Evolutionary conservation across 2,329 filamentous ascomycete species (phyloP).

Genomic region (Cytospora schulzeri): DNA sequence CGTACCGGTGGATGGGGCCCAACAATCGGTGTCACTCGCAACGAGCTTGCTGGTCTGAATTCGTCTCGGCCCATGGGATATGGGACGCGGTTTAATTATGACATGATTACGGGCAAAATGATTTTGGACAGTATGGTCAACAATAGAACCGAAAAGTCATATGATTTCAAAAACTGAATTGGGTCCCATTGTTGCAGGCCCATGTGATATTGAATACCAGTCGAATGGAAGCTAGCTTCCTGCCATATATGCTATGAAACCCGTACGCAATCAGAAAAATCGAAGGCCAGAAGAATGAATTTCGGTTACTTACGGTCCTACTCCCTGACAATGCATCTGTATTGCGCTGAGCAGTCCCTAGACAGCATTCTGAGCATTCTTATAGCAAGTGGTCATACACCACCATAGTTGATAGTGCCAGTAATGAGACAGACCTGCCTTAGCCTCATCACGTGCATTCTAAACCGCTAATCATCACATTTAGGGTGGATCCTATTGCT

Average conservation of each 20-base stretch:
- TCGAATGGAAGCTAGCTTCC: neutral
- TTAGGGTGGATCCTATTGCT: neutral
- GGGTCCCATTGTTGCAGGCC: neutral
- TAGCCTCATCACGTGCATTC: neutral
- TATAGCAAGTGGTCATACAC: no score
- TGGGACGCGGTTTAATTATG: conserved; percentile 12
- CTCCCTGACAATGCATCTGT: no score
- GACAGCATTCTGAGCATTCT: neutral
- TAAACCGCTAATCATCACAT: neutral
- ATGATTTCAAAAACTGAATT: neutral
- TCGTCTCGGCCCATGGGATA: neutral
- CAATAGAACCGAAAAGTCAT: conserved; percentile 5
- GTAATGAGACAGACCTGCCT: neutral
- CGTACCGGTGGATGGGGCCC: conserved; percentile 2
- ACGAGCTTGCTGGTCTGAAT: conserved; percentile 12
- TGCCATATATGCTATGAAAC: neutral
- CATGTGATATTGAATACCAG: neutral
- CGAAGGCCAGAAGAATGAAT: neutral
- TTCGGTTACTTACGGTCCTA: no score
- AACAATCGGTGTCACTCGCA: neutral
- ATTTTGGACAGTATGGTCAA: neutral
- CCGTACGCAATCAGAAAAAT: neutral
- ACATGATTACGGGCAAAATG: conserved; percentile 5
- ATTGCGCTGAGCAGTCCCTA: no score
- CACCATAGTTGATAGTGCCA: neutral